Evolutionary conservation across 1,284 basidiomycete genomes (phyloP), one percentile per base, ranked within the genome.

Genomic region (Apiotrichum mycotoxinovorans): DNA sequence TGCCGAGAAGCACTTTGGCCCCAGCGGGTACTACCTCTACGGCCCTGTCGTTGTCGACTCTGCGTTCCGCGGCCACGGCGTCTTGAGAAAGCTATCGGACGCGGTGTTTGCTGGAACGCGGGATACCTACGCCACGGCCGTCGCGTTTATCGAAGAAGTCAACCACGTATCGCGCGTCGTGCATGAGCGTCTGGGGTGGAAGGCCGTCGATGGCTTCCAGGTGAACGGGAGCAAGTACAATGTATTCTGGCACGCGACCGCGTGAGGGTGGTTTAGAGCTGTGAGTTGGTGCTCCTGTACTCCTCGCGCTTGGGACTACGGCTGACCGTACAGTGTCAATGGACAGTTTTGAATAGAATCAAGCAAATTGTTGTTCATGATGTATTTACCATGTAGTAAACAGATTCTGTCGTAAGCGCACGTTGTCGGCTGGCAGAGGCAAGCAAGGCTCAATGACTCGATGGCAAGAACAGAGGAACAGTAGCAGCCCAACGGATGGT

Each of bases 21-120:
- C 11, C 4, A 4, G 10, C 11, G 45, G 27, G 9, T 47, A 47
- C 45, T 47, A 47, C 33, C 30, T 47, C 33, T 47, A 47, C 45
- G 45, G 45, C 20, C 45, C 45, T n/a, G 45, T 47, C 17, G 45
- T 47, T 14, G 45, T 47, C 30, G 45, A 47, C 33, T 35, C 45
- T 23, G 22, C 18, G 20, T 34, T 35, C 45, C 45, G 45, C 33
- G 30, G 20, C 10, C 45, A 47, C 45, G 45, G 45, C 33, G 45
- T 47, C 8, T 20, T 47, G 17, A 30, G 45, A 20, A 47, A 47
- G 33, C 33, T 47, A 11, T 22, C 17, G 33, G 33, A 47, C 20
- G 45, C 45, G n/a, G 33, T 47, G 12, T 47, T 47, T n/a, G 45
- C 18, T 11, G 45, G 27, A n/a, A 47, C 45, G 9, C 8, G 17